Evolutionary conservation across 805 yeast species (phyloP).

Genomic region (Wickerhamomyces strasburgensis): DNA sequence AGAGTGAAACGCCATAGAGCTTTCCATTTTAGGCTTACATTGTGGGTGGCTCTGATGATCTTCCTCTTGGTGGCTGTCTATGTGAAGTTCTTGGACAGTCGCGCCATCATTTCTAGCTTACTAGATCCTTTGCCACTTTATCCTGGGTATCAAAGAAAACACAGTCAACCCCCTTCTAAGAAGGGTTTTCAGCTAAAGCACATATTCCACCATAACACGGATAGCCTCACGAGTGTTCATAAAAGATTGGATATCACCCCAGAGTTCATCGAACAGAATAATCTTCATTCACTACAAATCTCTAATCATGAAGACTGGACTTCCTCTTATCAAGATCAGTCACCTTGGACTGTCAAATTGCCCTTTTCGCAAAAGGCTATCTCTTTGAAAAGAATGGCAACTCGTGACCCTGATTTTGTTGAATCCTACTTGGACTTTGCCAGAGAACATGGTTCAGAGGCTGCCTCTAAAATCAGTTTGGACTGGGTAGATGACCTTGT

Average conservation of each 20-base stretch:
- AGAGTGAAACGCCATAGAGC: background rate
- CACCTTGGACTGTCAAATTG: conserved; percentile 37
- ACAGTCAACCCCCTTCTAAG: conserved; percentile 1
- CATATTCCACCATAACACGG: conserved; percentile 58
- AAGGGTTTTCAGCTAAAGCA: conserved; percentile 45
- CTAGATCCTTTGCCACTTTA: conserved; percentile 1
- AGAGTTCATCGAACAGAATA: conserved; percentile 26
- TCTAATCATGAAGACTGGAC: conserved; percentile 10
- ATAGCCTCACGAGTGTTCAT: conserved; percentile 37
- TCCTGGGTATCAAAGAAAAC: background rate
- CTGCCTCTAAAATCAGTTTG: conserved; percentile 36
- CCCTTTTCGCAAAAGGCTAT: conserved; percentile 24
- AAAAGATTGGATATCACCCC: conserved; percentile 48
- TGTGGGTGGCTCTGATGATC: no score
- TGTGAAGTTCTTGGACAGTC: background rate
- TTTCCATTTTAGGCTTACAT: no score
- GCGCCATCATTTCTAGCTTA: background rate
- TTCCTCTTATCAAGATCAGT: conserved; percentile 23
- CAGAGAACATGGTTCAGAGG: conserved; percentile 27
- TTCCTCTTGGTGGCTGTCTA: background rate
- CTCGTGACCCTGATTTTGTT: conserved; percentile 54
- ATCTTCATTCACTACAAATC: conserved; percentile 4
- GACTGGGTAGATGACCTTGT: conserved; percentile 63
- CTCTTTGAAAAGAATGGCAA: conserved; percentile 33
- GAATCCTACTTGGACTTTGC: conserved; percentile 64